Base-by-base conservation (phyloP, 2,329 filamentous ascomycete species). In the Stachybotrys chartarum region DNA sequence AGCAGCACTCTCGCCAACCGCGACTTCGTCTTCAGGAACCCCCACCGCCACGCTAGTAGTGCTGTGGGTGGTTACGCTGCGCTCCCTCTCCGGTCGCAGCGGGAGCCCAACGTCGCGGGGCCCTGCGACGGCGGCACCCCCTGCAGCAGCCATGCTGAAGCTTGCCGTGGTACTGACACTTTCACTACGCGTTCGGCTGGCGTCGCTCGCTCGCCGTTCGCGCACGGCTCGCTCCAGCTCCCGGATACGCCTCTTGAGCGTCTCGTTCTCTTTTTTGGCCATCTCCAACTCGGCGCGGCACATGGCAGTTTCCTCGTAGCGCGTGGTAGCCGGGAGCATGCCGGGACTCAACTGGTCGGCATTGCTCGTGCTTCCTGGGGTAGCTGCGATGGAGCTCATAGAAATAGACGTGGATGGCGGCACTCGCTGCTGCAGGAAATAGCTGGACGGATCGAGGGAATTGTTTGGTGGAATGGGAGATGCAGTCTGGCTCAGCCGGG, bases 231-330 rank as follows among this genome's bases (percentile, higher is more conserved):
- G 74, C 70, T 88, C 85, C 11, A 88, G 69, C 48, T 87, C 84
- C 50, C 82, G 76, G 56, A 88, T 80, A 14, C 81, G 77, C 54
- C 78, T 74, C 72, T 84, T 85, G 50, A 88, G 69, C 0, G 69
- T 66, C 53, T 87, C 84, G 57, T 88, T 87, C 69, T 88, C 85
- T 50, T 77, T 75, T 70, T 85, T 86, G 45, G 82, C 80, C 6
- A 63, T 70, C 30, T 87, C 84, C 0, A 87, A 72, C 64, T 87
- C 84, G 44, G 77, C 74, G 5, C 83, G 75, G 61, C 82, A 83
- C 57, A 78, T 79, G 0, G 78, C 79, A 1, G 81, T 81, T 67
- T 87, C 84, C 60, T 87, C 84, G 64, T 84, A 85, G 12, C 84
- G 77, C 11, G 75, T 68, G 0, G 83, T 86, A 3, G 77, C 81